Evolutionary conservation across 768 basidiomycete genomes (phyloP).

Genomic region (Cystobasidium ongulense): DNA sequence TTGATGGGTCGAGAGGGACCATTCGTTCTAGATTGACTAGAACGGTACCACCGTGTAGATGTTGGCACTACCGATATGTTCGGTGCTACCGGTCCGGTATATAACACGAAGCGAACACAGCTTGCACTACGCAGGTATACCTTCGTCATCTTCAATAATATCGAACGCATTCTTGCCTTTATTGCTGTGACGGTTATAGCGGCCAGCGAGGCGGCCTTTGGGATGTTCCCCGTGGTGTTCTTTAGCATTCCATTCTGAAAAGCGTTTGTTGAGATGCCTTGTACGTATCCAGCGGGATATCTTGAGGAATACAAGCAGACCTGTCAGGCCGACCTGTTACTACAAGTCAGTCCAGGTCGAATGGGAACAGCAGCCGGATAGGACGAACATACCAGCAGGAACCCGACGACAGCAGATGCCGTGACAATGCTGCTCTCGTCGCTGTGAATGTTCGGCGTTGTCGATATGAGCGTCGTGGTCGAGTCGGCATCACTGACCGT

Average conservation of each 20-base stretch:
- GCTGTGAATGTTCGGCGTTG: background rate
- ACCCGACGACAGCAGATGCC: background rate
- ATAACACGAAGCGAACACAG: background rate
- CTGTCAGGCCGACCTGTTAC: conserved; percentile 5
- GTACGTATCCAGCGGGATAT: conserved; percentile 16
- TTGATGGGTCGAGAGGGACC: too few species aligned
- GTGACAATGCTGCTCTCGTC: conserved; percentile 15
- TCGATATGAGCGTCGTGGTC: background rate
- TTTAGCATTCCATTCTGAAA: conserved; percentile 6
- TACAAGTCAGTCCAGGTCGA: background rate
- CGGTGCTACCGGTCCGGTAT: too few species aligned
- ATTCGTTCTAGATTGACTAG: too few species aligned
- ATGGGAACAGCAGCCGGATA: background rate
- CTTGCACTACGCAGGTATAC: conserved; percentile 12
- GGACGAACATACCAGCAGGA: background rate
- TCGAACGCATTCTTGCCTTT: conserved; percentile 24
- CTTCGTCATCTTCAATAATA: conserved; percentile 19
- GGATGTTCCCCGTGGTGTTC: conserved; percentile 13
- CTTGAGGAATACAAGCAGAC: conserved; percentile 16
- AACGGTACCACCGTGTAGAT: too few species aligned
- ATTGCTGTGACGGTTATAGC: background rate
- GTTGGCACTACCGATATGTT: background rate
- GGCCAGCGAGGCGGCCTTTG: background rate
- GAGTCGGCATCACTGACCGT: background rate
- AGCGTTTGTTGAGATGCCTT: background rate